These are phyloP conservation scores for Amphibolis antarctica DNA, from an alignment of 106 monocot species.

Conservation along the genomic window DNA sequence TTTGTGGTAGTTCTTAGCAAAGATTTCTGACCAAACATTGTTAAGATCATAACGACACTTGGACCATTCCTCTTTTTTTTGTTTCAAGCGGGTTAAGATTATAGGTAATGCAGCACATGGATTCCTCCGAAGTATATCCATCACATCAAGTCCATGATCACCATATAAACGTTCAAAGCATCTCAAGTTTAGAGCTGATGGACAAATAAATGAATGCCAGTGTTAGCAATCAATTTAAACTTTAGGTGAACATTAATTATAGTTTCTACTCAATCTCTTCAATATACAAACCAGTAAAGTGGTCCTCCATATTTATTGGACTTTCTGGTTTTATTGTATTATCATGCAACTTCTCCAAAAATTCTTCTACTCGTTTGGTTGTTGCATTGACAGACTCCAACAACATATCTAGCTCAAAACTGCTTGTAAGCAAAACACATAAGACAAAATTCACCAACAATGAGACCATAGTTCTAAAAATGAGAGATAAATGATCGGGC, in stretches of 20 bases:
- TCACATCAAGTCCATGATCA: constrained; percentile 90
- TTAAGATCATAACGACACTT: constrained; percentile 90
- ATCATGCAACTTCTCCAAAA: constrained; percentile 81
- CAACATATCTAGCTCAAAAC: constrained; percentile 95
- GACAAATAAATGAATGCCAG: not conserved
- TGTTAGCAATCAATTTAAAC: not conserved
- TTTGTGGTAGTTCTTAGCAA: constrained; percentile 93
- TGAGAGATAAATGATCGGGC: no score
- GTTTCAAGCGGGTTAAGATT: constrained; percentile 86
- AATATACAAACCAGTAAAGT: constrained; percentile 58
- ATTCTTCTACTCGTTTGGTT: constrained; percentile 65
- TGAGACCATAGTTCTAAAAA: no score
- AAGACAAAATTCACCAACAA: no score
- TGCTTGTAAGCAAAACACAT: constrained; percentile 6
- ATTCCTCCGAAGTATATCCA: constrained; percentile 93
- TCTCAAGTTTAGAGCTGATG: constrained; percentile 70
- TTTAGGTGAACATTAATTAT: no score
- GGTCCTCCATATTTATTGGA: constrained; percentile 61
- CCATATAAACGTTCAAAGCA: constrained; percentile 95
- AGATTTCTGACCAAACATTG: constrained; percentile 97
- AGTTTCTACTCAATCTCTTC: not conserved
- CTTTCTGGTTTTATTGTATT: constrained; percentile 57
- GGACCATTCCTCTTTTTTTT: constrained; percentile 99
- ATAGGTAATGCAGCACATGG: constrained; percentile 71
- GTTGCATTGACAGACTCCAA: constrained; percentile 78